Percentiles rank a stretch among this genome's conserved stretches.
Evolutionary conservation across 768 basidiomycete genomes (phyloP).

Genomic region (Candolleomyces eurysporus): DNA sequence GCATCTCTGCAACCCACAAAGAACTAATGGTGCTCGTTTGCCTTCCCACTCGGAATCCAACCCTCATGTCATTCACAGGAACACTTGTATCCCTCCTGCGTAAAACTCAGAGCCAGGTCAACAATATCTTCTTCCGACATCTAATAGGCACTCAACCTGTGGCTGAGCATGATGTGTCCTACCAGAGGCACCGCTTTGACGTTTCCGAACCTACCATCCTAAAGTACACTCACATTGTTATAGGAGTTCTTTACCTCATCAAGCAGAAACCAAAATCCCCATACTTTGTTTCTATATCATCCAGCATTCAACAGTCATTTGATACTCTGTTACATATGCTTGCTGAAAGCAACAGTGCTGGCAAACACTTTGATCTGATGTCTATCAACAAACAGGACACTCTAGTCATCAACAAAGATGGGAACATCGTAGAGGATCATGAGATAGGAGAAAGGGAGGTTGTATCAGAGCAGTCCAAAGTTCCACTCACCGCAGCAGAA

Average conservation of each 20-base stretch:
- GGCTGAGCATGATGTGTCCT: conserved; percentile 4
- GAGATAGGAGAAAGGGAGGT: not conserved
- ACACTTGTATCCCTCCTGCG: not conserved
- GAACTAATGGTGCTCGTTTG: no score
- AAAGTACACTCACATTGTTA: not conserved
- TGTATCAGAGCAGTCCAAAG: not conserved
- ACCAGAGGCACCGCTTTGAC: conserved; percentile 1
- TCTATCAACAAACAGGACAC: not conserved
- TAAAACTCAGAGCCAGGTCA: not conserved
- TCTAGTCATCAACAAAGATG: not conserved
- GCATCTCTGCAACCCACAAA: no score
- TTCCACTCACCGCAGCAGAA: not conserved
- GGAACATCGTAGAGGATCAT: not conserved
- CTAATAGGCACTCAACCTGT: conserved; percentile 12
- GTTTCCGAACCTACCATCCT: not conserved
- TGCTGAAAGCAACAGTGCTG: no score
- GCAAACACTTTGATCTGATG: no score
- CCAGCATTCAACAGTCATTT: no score
- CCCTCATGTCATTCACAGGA: no score
- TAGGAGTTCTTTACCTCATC: not conserved
- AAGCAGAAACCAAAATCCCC: no score
- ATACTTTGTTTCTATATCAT: no score
- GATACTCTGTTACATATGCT: no score
- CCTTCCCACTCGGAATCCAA: no score
- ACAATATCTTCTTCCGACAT: conserved; percentile 5